Evolutionary conservation across 1,139 yeast species (phyloP).

Genomic region (Debaryomyces udenii): DNA sequence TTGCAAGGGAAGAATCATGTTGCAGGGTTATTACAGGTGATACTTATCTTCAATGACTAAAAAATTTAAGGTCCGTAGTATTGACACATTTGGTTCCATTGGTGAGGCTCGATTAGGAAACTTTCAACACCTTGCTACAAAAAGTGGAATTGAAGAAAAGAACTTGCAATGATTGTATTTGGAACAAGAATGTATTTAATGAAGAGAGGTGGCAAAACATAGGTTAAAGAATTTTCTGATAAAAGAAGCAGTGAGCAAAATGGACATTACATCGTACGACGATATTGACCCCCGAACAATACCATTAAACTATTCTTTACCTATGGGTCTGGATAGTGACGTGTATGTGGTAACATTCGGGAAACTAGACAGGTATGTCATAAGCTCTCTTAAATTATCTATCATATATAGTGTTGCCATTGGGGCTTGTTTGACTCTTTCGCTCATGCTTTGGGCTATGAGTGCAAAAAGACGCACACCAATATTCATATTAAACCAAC

Average conservation of each 20-base stretch:
- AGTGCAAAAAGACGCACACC: constrained; percentile 60
- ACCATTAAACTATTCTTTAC: constrained; percentile 22
- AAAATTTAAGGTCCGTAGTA: neutral
- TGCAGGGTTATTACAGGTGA: neutral
- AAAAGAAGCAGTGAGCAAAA: constrained; percentile 8
- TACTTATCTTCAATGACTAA: too few relatives aligned
- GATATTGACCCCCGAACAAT: constrained; percentile 19
- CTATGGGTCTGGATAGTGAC: constrained; percentile 13
- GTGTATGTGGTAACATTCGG: constrained; percentile 16
- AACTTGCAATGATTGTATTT: constrained; percentile 15
- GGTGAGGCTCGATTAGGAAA: constrained; percentile 10
- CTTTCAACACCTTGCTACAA: constrained; percentile 7
- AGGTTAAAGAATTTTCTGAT: neutral
- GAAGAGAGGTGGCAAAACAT: neutral
- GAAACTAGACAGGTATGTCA: constrained; percentile 16
- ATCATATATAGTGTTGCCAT: constrained; percentile 29
- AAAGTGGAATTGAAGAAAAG: neutral
- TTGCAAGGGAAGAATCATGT: neutral
- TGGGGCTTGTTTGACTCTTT: constrained; percentile 31
- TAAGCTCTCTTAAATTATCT: constrained; percentile 14
- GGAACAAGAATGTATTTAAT: constrained; percentile 12
- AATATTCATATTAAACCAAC: constrained; percentile 68
- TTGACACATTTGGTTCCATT: constrained; percentile 9
- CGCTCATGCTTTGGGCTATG: constrained; percentile 34
- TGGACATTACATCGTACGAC: constrained; percentile 14